phyloP scores from a whole-genome alignment of 208 protist genomes.

The Acanthamoeba rhysodes region DNA sequence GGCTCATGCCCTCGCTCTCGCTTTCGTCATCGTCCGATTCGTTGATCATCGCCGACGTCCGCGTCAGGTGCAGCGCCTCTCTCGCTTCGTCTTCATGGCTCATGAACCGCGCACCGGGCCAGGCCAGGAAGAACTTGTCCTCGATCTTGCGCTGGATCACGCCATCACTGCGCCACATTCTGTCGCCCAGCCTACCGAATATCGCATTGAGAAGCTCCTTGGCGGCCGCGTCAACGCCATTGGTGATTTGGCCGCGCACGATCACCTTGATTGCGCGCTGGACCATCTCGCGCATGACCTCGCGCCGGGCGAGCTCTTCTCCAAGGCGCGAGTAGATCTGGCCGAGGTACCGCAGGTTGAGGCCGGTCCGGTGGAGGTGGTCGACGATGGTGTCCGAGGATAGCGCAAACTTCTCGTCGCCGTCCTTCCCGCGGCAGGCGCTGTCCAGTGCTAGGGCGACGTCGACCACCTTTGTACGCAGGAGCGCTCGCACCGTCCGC shows the following conservation, averaged over 20 bases:
- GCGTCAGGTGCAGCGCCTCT: too few species aligned
- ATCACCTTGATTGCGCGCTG: neutral
- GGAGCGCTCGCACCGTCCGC: neutral
- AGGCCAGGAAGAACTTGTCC: neutral
- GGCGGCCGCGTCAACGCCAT: neutral
- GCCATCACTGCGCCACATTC: neutral
- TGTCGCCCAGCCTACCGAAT: neutral
- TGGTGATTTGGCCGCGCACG: neutral
- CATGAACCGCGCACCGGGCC: neutral
- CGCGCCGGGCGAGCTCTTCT: neutral
- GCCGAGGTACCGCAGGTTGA: neutral
- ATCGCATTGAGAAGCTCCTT: neutral
- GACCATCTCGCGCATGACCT: conserved; percentile 4
- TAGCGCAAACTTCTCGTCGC: neutral
- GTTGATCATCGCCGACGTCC: neutral
- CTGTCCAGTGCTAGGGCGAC: neutral
- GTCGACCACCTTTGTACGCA: neutral
- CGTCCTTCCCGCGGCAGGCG: neutral
- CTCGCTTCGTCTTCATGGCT: neutral
- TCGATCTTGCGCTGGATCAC: neutral
- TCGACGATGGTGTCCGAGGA: neutral
- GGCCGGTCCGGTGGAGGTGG: neutral
- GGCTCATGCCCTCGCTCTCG: neutral
- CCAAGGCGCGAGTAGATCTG: neutral
- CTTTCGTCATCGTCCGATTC: neutral